Evolutionary conservation across 2,329 filamentous ascomycete species (phyloP).

Genomic region (Aspergillus candidus): DNA sequence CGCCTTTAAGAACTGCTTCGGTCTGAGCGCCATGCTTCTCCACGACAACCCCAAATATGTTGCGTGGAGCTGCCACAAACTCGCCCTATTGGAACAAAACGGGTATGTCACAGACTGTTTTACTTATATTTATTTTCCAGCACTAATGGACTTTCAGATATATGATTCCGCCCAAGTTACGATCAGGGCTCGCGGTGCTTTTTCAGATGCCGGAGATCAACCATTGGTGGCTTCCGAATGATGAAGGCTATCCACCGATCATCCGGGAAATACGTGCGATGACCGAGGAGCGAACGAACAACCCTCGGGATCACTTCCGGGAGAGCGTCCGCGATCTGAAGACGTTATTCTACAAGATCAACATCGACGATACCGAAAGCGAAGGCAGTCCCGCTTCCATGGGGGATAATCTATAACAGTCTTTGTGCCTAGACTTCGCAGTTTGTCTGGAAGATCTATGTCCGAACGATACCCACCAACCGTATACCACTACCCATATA

Average conservation of each 20-base stretch:
- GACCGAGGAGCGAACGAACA: constrained; percentile 67
- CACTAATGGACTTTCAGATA: constrained; percentile 53
- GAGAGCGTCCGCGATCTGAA: constrained; percentile 70
- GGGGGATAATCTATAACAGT: constrained; percentile 3
- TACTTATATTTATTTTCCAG: constrained; percentile 1
- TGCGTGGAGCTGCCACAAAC: constrained; percentile 73
- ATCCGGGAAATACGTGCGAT: constrained; percentile 73
- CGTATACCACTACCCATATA: neutral
- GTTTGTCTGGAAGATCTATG: too few species aligned
- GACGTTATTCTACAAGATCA: constrained; percentile 62
- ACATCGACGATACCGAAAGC: constrained; percentile 43
- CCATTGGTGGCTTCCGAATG: constrained; percentile 84
- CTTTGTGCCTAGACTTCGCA: too few species aligned
- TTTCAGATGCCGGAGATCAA: constrained; percentile 67
- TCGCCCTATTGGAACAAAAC: constrained; percentile 68
- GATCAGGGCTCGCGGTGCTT: constrained; percentile 66
- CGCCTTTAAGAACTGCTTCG: constrained; percentile 67
- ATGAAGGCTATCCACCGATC: constrained; percentile 67
- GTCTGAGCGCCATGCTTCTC: constrained; percentile 72
- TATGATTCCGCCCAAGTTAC: constrained; percentile 69
- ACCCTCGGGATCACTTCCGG: constrained; percentile 44
- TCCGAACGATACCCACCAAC: neutral
- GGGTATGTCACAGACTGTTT: constrained; percentile 54
- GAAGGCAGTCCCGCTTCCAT: constrained; percentile 22
- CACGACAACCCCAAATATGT: constrained; percentile 65